Evolutionary conservation across 1,139 yeast species (phyloP).

Genomic region (Pichiaceae sp.): DNA sequence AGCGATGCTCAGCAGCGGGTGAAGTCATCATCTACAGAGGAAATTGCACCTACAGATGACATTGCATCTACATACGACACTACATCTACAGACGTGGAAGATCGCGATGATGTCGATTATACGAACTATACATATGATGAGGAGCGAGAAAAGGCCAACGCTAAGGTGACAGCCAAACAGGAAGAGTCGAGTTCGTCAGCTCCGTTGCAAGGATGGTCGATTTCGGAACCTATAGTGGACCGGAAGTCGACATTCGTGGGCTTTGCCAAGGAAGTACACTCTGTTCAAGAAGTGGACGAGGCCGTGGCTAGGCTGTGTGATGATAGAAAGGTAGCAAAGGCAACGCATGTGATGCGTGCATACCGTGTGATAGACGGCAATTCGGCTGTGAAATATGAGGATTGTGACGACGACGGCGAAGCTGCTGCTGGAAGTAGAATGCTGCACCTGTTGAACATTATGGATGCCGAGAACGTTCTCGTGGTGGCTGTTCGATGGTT

Average conservation of each 20-base stretch:
- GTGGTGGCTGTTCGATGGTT: conserved; percentile 91
- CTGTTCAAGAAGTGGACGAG: conserved; percentile 57
- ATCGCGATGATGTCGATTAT: conserved; percentile 6
- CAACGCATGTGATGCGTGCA: conserved; percentile 78
- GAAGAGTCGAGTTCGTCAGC: conserved; percentile 1
- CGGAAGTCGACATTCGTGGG: conserved; percentile 84
- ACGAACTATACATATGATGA: conserved; percentile 21
- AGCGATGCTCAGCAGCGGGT: background rate
- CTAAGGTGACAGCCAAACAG: conserved; percentile 5
- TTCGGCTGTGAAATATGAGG: conserved; percentile 56
- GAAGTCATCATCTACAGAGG: background rate
- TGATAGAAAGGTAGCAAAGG: conserved; percentile 59
- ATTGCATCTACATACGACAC: too few relatives aligned
- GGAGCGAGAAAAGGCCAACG: conserved; percentile 16
- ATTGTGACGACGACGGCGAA: conserved; percentile 96
- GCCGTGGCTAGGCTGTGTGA: conserved; percentile 43
- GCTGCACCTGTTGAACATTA: conserved; percentile 68
- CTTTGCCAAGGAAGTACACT: conserved; percentile 51
- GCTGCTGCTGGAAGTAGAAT: conserved; percentile 91
- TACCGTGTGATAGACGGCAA: conserved; percentile 58
- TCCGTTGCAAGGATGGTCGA: conserved; percentile 61
- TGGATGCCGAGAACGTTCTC: conserved; percentile 80
- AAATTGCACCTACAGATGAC: too few relatives aligned
- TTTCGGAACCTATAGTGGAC: conserved; percentile 71
- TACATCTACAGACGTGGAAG: conserved; percentile 7